Evolutionary conservation across 1,139 yeast genomes (phyloP), one percentile per base, ranked within the genome.

Genomic region (Suhomyces guaymorum): DNA sequence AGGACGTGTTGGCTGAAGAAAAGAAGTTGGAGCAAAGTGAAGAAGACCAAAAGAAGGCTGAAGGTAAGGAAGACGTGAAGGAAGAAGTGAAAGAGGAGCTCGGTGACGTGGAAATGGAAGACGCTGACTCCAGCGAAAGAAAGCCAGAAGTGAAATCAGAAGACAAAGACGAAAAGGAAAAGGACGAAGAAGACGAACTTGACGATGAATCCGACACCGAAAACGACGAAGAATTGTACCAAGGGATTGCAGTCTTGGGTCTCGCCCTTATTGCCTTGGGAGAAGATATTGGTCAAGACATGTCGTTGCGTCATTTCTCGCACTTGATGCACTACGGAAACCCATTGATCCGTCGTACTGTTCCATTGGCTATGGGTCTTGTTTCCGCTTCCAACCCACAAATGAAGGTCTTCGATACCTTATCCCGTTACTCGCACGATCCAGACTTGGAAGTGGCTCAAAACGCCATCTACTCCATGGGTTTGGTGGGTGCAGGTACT

Each of bases 251-350:
- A 4, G 97, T 94, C 14, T 73, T 94, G 35, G 98, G 98, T 41
- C 76, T 94, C 49, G 98, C 97, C 0, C 75, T 85, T 49, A 86
- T 94, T 55, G 95, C 97, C 17, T 83, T 94, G 88, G 98, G 99
- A 44, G 99, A 94, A 62, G 96, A 88, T 46, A 87, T 94, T 61
- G 98, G 98, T 26, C 95, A 86, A 60, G 97, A 92, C 52, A 94
- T 94, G 98, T 83, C 94, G 10, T 69, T 92, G 53, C 92, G 98
- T 60, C 98, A 94, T 63, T 92, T 90, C 57, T 90, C 96, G 33
- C 98, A 94, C 61, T 73, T 90, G 61, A 89, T 94, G 96, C 98
- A 94, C 63, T 94, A 92, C 59, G 98, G 98, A 41, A 92, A 89
- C 51, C 81, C 95, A 13, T 78, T 87, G 45, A 87, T 92, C 43